Percentiles rank a stretch among this genome's conserved stretches.
Conservation (phyloP, 768 basidiomycete species). For the Favolaschia claudopus region DNA sequence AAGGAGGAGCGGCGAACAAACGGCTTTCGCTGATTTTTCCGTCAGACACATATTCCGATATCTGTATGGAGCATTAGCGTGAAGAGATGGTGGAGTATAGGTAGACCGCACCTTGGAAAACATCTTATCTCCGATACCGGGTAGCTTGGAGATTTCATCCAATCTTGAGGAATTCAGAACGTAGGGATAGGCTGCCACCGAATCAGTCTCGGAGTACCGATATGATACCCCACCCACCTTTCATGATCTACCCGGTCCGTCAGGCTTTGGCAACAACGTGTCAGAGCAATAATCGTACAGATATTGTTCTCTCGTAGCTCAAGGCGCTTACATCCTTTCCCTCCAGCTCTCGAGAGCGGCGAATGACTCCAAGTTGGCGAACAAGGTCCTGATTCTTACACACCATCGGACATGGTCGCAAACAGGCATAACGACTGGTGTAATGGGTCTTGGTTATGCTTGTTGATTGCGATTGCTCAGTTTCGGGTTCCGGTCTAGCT, state of each 20-base stretch:
- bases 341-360: constrained; percentile 67
- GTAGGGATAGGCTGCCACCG: constrained; percentile 55
- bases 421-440: constrained; percentile 60
- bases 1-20: constrained; percentile 25
- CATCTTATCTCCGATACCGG: constrained; percentile 60
- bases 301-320: constrained; percentile 75
- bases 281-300: constrained; percentile 49
- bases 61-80: constrained; percentile 43
- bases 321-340: constrained; percentile 72
- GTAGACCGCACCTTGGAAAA: constrained; percentile 50
- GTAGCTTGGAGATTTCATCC: constrained; percentile 50
- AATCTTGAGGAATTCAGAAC: constrained; percentile 47
- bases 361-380: constrained; percentile 64
- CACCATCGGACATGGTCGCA: constrained; percentile 68
- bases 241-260: constrained; percentile 48
- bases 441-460: constrained; percentile 39
- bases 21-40: constrained; percentile 69
- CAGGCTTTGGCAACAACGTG: constrained; percentile 1
- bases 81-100: background rate
- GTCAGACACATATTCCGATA: constrained; percentile 65
- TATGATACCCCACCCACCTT: constrained; percentile 48
- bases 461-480: background rate
- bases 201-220: background rate
- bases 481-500: background rate
- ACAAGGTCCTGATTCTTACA: constrained; percentile 75